Percentiles rank a stretch among this genome's conserved stretches.
Conservation (phyloP, 352 stramenopile genomes). For the Globisporangium abappressorium region DNA sequence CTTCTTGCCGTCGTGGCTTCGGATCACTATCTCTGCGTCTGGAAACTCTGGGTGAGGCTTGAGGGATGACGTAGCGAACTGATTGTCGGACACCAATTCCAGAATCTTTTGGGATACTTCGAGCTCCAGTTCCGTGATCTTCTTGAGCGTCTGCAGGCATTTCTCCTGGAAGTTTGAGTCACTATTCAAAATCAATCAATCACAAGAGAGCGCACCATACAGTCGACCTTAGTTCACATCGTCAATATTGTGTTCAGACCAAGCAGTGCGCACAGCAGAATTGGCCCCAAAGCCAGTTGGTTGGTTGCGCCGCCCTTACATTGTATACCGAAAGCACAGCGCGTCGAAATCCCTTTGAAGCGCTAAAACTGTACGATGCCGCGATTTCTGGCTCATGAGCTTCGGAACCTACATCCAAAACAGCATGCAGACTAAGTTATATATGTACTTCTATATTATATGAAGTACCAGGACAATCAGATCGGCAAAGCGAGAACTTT, state of each 20-base stretch:
- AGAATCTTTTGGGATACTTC: constrained; percentile 6
- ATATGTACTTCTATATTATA: no score
- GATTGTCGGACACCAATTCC: background rate
- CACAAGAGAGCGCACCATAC: no score
- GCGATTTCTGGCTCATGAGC: background rate
- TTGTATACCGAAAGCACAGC: constrained; percentile 8
- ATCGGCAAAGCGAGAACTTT: background rate
- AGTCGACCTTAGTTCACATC: background rate
- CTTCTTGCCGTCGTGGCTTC: constrained; percentile 31
- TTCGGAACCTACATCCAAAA: background rate
- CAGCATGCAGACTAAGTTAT: no score
- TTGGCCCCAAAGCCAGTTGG: no score
- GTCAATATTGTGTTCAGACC: background rate
- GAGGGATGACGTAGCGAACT: background rate
- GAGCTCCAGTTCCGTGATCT: constrained; percentile 12
- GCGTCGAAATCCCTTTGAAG: constrained; percentile 2
- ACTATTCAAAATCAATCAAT: background rate
- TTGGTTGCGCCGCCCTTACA: background rate
- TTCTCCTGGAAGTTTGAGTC: constrained; percentile 9
- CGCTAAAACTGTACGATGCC: background rate
- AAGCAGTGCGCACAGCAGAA: no score
- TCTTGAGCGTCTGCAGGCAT: constrained; percentile 16
- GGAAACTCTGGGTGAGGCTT: constrained; percentile 10
- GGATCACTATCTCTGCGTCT: constrained; percentile 35
- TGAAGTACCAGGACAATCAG: background rate